Percentiles rank a stretch among this genome's conserved stretches.
Conservation (phyloP, 2,329 filamentous ascomycete genomes). For the Rosellinia necatrix region DNA sequence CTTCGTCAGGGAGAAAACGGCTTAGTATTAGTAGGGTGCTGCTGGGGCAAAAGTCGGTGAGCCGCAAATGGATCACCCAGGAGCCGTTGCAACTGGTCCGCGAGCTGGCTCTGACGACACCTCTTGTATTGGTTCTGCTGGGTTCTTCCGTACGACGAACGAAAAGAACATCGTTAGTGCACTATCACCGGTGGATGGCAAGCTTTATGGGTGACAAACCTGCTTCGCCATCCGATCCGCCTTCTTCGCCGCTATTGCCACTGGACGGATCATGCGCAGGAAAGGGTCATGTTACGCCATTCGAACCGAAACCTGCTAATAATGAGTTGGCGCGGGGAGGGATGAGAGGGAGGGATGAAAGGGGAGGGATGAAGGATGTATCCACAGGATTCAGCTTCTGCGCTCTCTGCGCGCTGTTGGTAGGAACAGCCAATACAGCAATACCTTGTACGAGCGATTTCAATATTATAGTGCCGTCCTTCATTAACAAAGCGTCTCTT, state of each 20-base stretch:
- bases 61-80: conserved; percentile 24
- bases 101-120: conserved; percentile 5
- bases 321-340: conserved; percentile 16
- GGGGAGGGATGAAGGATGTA: background rate
- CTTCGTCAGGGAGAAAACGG: conserved; percentile 13
- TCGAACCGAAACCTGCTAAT: background rate
- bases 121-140: background rate
- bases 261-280: conserved; percentile 1
- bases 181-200: background rate
- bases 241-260: conserved; percentile 17
- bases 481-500: too few relatives aligned
- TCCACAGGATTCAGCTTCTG: conserved; percentile 18
- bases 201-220: conserved; percentile 1
- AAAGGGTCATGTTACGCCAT: too few relatives aligned
- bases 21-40: conserved; percentile 15
- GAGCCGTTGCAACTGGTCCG: background rate
- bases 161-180: background rate
- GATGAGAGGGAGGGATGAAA: too few relatives aligned
- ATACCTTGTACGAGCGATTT: too few relatives aligned
- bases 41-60: conserved; percentile 42
- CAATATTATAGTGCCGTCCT: too few relatives aligned
- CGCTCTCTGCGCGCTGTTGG: background rate
- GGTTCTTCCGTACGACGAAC: background rate
- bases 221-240: background rate
- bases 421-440: too few relatives aligned